phyloP scores from a whole-genome alignment of 345 rosid species.

The Erucastrum elatum region DNA sequence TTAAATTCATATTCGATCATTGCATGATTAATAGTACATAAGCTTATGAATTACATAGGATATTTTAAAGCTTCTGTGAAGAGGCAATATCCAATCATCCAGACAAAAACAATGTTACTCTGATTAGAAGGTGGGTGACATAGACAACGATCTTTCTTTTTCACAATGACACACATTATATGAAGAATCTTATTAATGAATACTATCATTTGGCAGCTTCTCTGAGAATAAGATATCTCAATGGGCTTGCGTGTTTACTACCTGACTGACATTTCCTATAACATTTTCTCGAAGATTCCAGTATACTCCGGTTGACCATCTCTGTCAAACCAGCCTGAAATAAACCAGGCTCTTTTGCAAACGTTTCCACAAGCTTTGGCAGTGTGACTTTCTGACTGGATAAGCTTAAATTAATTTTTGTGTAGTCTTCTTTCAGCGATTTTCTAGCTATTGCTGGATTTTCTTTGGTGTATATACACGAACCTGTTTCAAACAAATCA shows the following conservation, averaged over 20 bases:
- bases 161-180: background rate
- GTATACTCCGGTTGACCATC: slow-evolving; percentile 66
- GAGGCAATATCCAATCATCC: slow-evolving; percentile 28
- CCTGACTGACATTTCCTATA: slow-evolving; percentile 49
- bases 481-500: slow-evolving; percentile 48
- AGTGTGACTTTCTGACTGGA: slow-evolving; percentile 71
- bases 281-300: slow-evolving; percentile 55
- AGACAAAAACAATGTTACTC: slow-evolving; percentile 7
- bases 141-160: background rate
- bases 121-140: slow-evolving; percentile 15
- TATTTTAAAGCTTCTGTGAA: background rate
- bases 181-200: background rate
- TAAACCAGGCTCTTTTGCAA: slow-evolving; percentile 66
- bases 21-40: background rate
- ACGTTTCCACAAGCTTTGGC: slow-evolving; percentile 78
- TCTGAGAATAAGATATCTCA: slow-evolving; percentile 78
- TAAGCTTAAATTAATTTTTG: slow-evolving; percentile 66
- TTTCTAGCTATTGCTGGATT: slow-evolving; percentile 69
- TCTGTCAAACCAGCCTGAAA: slow-evolving; percentile 55
- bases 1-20: background rate
- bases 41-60: background rate
- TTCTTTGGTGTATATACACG: slow-evolving; percentile 75
- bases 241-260: slow-evolving; percentile 65
- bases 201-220: slow-evolving; percentile 58
- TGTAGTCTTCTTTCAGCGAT: slow-evolving; percentile 81